A percentile compares a stretch with the other conserved stretches of the same genome.
phyloP scores from a whole-genome alignment of 2,329 filamentous ascomycete species.

The Botrytis paeoniae region DNA sequence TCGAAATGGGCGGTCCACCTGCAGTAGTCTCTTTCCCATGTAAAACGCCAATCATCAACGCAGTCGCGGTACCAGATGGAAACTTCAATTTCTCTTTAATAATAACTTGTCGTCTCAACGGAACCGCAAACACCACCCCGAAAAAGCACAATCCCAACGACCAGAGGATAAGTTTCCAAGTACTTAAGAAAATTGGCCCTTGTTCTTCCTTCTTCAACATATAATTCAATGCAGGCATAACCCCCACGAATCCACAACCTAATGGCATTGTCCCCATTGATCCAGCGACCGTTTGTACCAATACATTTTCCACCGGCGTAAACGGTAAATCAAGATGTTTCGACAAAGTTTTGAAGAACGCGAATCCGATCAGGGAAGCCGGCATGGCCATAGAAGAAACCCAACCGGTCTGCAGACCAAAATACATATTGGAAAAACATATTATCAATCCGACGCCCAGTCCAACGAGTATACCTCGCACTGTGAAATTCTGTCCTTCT shows the following conservation, averaged over 20 bases:
- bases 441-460: conserved; percentile 84
- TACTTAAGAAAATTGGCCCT: conserved; percentile 68
- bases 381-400: conserved; percentile 95
- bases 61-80: conserved; percentile 92
- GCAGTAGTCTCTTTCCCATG: conserved; percentile 58
- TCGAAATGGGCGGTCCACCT: conserved; percentile 21
- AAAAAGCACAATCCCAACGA: conserved; percentile 92
- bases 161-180: conserved; percentile 83
- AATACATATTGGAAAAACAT: conserved; percentile 97
- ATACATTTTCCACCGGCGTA: conserved; percentile 90
- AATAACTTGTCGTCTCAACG: conserved; percentile 85
- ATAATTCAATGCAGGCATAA: conserved; percentile 89
- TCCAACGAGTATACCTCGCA: conserved; percentile 76
- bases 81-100: conserved; percentile 91
- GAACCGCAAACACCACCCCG: conserved; percentile 93
- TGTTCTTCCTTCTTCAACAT: conserved; percentile 74
- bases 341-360: conserved; percentile 79
- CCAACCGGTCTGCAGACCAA: conserved; percentile 86
- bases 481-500: conserved; percentile 69
- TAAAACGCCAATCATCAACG: conserved; percentile 85
- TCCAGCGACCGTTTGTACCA: conserved; percentile 93
- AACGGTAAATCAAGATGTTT: conserved; percentile 76
- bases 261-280: conserved; percentile 96
- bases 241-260: conserved; percentile 91
- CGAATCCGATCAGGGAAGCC: conserved; percentile 88